A percentile compares a stretch with the other conserved stretches of the same genome.
These are phyloP conservation scores for Cerrena zonata DNA, from an alignment of 1,284 basidiomycete genomes.

Conservation along the genomic window DNA sequence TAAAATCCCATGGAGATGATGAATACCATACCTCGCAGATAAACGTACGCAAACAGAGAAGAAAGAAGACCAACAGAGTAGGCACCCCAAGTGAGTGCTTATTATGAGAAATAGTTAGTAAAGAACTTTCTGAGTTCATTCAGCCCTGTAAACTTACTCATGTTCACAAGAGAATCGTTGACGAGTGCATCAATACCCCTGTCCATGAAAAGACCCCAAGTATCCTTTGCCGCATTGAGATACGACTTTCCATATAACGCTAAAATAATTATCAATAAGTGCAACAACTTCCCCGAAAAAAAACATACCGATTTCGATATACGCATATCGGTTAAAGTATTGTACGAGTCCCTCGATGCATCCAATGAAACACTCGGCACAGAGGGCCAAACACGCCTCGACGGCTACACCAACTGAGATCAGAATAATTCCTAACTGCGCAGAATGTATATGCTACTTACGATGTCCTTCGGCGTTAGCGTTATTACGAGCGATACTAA, in stretches of 20 bases:
- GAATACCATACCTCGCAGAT: conserved; percentile 58
- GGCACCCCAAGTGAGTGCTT: conserved; percentile 68
- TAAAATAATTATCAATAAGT: conserved; percentile 18
- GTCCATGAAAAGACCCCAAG: conserved; percentile 82
- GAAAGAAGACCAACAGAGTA: conserved; percentile 75
- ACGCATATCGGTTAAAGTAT: conserved; percentile 83
- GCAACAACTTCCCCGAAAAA: not conserved
- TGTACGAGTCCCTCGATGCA: conserved; percentile 62
- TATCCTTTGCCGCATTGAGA: conserved; percentile 82
- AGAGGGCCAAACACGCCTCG: conserved; percentile 71
- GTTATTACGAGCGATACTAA: conserved; percentile 62
- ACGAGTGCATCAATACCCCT: conserved; percentile 81
- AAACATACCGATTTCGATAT: conserved; percentile 69
- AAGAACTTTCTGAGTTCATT: too few species aligned
- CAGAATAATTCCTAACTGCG: not conserved
- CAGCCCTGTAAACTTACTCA: conserved; percentile 43
- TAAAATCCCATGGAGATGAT: not conserved
- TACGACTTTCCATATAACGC: conserved; percentile 86
- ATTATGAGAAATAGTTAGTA: conserved; percentile 5
- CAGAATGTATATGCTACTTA: conserved; percentile 38
- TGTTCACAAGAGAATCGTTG: conserved; percentile 81
- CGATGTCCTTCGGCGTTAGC: conserved; percentile 73
- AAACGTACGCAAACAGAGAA: conserved; percentile 78
- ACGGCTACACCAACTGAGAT: conserved; percentile 40
- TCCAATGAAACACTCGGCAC: conserved; percentile 75